Evolutionary conservation across 345 rosid genomes (phyloP).

Genomic region (Leavenworthia alabamica): DNA sequence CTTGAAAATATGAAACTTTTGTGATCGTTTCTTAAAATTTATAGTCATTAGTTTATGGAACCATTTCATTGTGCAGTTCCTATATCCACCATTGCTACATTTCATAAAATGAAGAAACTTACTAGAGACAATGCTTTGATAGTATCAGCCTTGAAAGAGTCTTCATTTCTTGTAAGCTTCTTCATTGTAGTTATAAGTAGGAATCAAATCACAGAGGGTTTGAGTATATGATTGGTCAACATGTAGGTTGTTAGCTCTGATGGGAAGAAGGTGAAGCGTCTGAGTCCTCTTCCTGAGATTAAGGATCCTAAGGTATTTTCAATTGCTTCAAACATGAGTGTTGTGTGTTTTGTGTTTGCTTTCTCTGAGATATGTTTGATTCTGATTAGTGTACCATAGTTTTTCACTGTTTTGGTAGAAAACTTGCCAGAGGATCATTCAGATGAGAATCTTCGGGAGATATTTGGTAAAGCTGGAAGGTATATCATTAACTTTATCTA

Average conservation of each 20-base stretch:
- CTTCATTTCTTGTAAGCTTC: conserved; percentile 61
- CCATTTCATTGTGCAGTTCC: conserved; percentile 92
- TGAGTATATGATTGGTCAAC: conserved; percentile 2
- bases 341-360: background rate
- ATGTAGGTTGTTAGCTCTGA: conserved; percentile 65
- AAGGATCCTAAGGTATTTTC: conserved; percentile 81
- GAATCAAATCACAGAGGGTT: too few species aligned
- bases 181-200: too few species aligned
- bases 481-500: conserved; percentile 12
- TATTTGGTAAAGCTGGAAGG: conserved; percentile 79
- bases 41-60: too few species aligned
- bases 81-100: conserved; percentile 56
- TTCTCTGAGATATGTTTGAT: background rate
- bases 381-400: conserved; percentile 41
- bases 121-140: conserved; percentile 44
- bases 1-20: background rate
- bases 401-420: conserved; percentile 82
- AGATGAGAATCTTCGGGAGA: conserved; percentile 48
- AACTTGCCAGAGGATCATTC: conserved; percentile 91
- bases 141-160: conserved; percentile 62
- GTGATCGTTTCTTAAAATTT: background rate
- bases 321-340: conserved; percentile 1
- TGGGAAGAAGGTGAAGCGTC: conserved; percentile 83
- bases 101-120: conserved; percentile 76
- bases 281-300: conserved; percentile 49